Evolutionary conservation across 1,139 yeast genomes (phyloP).

Genomic region (Lodderomyces oxycetoniae): DNA sequence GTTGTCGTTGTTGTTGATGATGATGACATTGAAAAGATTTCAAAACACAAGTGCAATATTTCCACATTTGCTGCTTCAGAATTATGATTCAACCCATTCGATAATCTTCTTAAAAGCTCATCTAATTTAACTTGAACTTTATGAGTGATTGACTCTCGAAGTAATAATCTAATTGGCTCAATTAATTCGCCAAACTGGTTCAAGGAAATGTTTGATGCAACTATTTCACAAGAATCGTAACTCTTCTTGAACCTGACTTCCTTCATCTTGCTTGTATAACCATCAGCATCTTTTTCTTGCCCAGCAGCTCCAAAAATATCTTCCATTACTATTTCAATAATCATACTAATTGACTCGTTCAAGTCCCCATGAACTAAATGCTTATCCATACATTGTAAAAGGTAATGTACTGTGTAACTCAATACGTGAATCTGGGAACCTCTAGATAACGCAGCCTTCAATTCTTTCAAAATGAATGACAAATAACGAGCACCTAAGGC

Average conservation of each 20-base stretch:
- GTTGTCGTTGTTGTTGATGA: conserved; percentile 8
- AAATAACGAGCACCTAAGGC: conserved; percentile 72
- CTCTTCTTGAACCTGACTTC: conserved; percentile 90
- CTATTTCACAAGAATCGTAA: conserved; percentile 78
- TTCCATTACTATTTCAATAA: conserved; percentile 80
- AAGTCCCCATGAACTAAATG: conserved; percentile 64
- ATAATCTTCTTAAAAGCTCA: conserved; percentile 70
- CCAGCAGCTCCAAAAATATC: conserved; percentile 92
- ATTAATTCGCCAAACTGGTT: conserved; percentile 56
- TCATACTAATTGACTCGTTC: conserved; percentile 58
- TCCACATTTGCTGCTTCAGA: conserved; percentile 54
- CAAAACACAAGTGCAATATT: conserved; percentile 68
- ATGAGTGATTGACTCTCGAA: conserved; percentile 60
- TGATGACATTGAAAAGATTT: conserved; percentile 56
- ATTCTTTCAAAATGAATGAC: conserved; percentile 69
- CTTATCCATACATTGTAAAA: conserved; percentile 51
- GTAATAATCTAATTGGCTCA: conserved; percentile 63
- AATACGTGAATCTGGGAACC: conserved; percentile 95
- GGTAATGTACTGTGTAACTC: conserved; percentile 77
- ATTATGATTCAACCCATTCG: conserved; percentile 75
- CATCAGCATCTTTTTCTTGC: conserved; percentile 92
- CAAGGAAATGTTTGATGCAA: conserved; percentile 64
- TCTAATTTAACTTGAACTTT: conserved; percentile 73
- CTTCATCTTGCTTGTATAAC: conserved; percentile 78
- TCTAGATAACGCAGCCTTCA: conserved; percentile 71